Base-by-base conservation (phyloP, 2,329 filamentous ascomycete genomes). In the Cladobotryum mycophilum region DNA sequence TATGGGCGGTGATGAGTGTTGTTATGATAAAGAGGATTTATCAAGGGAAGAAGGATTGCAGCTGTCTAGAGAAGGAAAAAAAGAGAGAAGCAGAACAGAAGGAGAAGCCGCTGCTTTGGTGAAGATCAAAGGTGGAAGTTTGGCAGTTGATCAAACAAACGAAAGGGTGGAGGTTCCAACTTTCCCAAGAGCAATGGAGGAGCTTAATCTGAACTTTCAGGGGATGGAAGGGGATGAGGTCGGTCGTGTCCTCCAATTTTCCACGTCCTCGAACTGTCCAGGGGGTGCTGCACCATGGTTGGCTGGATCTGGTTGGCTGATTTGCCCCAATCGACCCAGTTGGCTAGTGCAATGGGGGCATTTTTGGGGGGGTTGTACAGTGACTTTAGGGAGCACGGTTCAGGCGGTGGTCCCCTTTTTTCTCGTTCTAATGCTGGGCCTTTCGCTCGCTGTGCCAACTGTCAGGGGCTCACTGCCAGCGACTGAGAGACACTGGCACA, bases 221-320 rank as follows among this genome's bases (percentile, higher is more conserved):
- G 52, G 52, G 52, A 52, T 41, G 47, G 41, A 53, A 46, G 52
- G 49, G 52, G 45, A 42, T 41, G 48, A 47, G 52, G 43, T 25
- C 42, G 47, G 48, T 48, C 48, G 52, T 53, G 50, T 51, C 52
- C 52, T 44, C 56, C 58, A 61, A 60, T 57, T 61, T 60, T 68
- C 63, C 65, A 63, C 64, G 58, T 56, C 60, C 58, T 64, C 60
- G 58, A 56, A 50, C 59, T 55, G 53, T 37, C 48, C 51, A 53
- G 51, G 51, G 49, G 51, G 42, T 47, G 38, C 38, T 43, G 30
- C 36, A 7, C 42, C 42, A n/a, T 51, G 51, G 49, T 47, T 38
- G 53, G 53, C 45, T 48, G 47, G 53, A 35, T 41, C 43, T 35
- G 50, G 47, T 55, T 51, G 60, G 51, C 57, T 57, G 45, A 15